phyloP scores from a whole-genome alignment of 2,329 filamentous ascomycete genomes.

The Trichoderma sp. region DNA sequence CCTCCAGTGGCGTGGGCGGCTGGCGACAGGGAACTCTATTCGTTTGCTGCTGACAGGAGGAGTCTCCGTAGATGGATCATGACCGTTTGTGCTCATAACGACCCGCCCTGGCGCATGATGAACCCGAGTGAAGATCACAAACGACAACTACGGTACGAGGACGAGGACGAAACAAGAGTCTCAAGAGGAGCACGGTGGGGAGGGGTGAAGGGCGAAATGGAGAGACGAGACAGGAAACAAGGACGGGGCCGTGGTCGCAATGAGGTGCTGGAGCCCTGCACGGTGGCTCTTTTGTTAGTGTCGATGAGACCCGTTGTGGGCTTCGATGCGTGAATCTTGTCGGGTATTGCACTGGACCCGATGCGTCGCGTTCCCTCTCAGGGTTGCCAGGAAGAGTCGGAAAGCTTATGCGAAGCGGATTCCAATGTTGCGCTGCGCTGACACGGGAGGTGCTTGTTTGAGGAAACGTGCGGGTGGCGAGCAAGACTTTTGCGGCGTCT shows the following conservation, averaged over 20 bases:
- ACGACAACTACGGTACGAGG: constrained; percentile 13
- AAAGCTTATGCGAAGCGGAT: constrained; percentile 17
- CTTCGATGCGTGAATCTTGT: constrained; percentile 17
- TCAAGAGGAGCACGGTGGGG: constrained; percentile 19
- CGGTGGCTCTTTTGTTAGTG: constrained; percentile 28
- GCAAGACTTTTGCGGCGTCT: background rate
- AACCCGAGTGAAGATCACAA: constrained; percentile 24
- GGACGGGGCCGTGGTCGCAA: constrained; percentile 24
- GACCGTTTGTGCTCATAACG: constrained; percentile 36
- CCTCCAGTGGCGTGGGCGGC: constrained; percentile 10
- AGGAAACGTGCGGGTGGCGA: constrained; percentile 20
- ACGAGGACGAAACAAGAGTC: constrained; percentile 9
- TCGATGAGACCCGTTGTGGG: constrained; percentile 22
- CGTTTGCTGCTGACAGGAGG: constrained; percentile 22
- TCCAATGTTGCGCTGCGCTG: constrained; percentile 12
- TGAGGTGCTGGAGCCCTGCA: constrained; percentile 15
- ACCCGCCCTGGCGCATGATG: constrained; percentile 35
- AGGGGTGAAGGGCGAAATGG: constrained; percentile 15
- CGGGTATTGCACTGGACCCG: constrained; percentile 2
- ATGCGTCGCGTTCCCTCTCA: background rate
- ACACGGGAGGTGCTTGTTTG: constrained; percentile 16
- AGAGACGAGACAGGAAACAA: constrained; percentile 11
- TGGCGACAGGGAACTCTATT: constrained; percentile 19
- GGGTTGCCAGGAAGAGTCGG: constrained; percentile 15
- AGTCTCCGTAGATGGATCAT: constrained; percentile 36